Evolutionary conservation across 345 rosid species (phyloP).

Genomic region (Excoecaria agallocha): DNA sequence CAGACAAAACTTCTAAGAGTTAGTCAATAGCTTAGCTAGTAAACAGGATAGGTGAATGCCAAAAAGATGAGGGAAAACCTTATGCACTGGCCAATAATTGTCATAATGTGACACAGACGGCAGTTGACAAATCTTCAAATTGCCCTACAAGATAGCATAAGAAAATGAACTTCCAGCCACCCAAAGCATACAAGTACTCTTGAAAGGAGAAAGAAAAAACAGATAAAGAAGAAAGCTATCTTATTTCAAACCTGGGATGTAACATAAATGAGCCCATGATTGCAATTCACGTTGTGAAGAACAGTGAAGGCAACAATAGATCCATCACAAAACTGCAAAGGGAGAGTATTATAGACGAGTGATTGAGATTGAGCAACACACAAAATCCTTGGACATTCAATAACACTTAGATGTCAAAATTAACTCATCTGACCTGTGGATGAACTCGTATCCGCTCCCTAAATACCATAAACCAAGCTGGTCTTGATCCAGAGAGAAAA

Average conservation of each 20-base stretch:
- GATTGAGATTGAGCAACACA: not conserved
- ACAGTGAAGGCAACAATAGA: slow-evolving; percentile 92
- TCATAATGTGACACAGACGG: slow-evolving; percentile 81
- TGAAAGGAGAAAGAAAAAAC: not conserved
- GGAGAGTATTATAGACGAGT: not conserved
- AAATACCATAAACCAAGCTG: slow-evolving; percentile 94
- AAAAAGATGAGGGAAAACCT: slow-evolving; percentile 37
- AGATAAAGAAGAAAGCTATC: slow-evolving; percentile 10
- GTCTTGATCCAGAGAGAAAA: slow-evolving; percentile 93
- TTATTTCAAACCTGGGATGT: slow-evolving; percentile 69
- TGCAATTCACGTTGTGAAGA: slow-evolving; percentile 96
- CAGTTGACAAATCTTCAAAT: slow-evolving; percentile 89
- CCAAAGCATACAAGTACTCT: not conserved
- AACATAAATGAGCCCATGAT: slow-evolving; percentile 90
- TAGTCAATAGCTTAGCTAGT: not conserved
- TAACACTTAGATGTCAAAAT: slow-evolving; percentile 1
- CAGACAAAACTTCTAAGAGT: slow-evolving; percentile 22
- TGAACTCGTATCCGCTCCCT: slow-evolving; percentile 91
- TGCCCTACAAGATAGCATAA: slow-evolving; percentile 51
- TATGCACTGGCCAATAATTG: slow-evolving; percentile 96
- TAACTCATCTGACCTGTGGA: slow-evolving; percentile 70
- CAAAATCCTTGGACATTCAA: slow-evolving; percentile 7
- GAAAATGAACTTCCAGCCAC: slow-evolving; percentile 2
- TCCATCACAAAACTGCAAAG: slow-evolving; percentile 87
- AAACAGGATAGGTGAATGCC: not conserved